Evolutionary conservation across 139 green algal genomes (phyloP).

Genomic region (Chlamydomonas schloesseri): DNA sequence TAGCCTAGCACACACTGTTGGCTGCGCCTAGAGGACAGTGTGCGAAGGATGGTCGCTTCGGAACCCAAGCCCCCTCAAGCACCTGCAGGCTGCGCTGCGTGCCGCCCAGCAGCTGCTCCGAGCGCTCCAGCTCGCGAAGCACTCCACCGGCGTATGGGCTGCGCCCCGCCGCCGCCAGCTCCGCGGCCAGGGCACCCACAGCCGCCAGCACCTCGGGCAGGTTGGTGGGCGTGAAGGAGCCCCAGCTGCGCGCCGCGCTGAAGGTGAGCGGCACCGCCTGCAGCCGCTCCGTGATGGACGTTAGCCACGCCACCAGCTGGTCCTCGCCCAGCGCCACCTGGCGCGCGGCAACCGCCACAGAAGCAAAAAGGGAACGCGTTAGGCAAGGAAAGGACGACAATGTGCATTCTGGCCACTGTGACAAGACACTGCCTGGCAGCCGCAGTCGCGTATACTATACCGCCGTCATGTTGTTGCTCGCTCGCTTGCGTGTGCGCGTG

Average conservation of each 20-base stretch:
- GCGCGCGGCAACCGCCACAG: too few species aligned
- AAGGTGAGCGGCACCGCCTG: slow-evolving; percentile 18
- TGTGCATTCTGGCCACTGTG: too few species aligned
- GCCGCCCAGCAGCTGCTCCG: slow-evolving; percentile 52
- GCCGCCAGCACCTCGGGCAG: slow-evolving; percentile 43
- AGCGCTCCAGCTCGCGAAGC: slow-evolving; percentile 39
- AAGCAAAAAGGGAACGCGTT: neutral
- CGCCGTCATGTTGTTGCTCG: too few species aligned
- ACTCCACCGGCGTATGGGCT: slow-evolving; percentile 50
- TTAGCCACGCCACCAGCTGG: slow-evolving; percentile 29
- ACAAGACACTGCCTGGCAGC: too few species aligned
- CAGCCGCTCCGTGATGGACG: slow-evolving; percentile 33
- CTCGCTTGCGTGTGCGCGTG: too few species aligned
- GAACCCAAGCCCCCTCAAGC: neutral
- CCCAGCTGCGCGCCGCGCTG: slow-evolving; percentile 21
- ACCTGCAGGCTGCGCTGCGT: slow-evolving; percentile 40
- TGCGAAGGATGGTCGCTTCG: too few species aligned
- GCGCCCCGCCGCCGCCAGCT: slow-evolving; percentile 35
- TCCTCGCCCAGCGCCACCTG: slow-evolving; percentile 44
- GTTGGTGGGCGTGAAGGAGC: slow-evolving; percentile 54
- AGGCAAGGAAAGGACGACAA: neutral
- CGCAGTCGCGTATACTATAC: too few species aligned
- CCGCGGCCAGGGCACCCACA: slow-evolving; percentile 12
- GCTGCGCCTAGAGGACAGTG: too few species aligned
- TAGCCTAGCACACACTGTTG: too few species aligned